Evolutionary conservation across 2,329 filamentous ascomycete genomes (phyloP), one percentile per base, ranked within the genome.

Genomic region (Xylariaceae sp.): DNA sequence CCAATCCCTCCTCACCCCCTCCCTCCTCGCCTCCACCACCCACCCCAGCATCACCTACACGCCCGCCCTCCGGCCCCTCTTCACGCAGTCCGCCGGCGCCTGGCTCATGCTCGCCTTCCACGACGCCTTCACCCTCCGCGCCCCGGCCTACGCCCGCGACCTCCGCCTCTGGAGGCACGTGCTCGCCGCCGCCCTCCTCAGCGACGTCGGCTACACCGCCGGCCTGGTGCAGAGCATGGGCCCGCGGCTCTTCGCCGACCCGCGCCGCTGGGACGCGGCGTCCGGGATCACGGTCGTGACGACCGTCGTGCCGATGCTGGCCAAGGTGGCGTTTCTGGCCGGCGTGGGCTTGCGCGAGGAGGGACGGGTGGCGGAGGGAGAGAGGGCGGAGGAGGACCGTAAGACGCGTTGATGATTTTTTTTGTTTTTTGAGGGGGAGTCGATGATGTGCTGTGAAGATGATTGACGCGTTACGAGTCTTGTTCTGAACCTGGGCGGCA

Each of bases 41-140:
- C 24, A 49, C 2, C 49, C 50, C 7, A 42, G 37, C n/a, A 42
- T 53, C 17, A 37, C 50, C 9, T 53, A 52, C 39, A 26, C 41
- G 2, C 29, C 44, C 3, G 13, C 47, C 4, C 39, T 52, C 15
- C 26, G 38, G 2, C 50, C 50, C n/a, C 44, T 53, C 13, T 44
- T 53, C 36, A 43, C 47, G 22, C 50, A 53, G 31, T 43, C 52
- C 41, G 45, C 48, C 15, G 50, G 50, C 15, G 29, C 49, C 2
- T 53, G 50, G 50, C 47, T 53, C 3, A 48, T 50, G 49, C 41
- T 53, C 3, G 43, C 49, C 15, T 52, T 46, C 38, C 50, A 53
- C 41, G 50, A 50, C 37, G 40, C 42, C 39, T 40, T 51, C 28
- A 44, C 45, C 3, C 43, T 53, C 19, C 49, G 50, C 15, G 37